Evolutionary conservation across 2,329 filamentous ascomycete genomes (phyloP).

Genomic region (Macroventuria anomochaeta): DNA sequence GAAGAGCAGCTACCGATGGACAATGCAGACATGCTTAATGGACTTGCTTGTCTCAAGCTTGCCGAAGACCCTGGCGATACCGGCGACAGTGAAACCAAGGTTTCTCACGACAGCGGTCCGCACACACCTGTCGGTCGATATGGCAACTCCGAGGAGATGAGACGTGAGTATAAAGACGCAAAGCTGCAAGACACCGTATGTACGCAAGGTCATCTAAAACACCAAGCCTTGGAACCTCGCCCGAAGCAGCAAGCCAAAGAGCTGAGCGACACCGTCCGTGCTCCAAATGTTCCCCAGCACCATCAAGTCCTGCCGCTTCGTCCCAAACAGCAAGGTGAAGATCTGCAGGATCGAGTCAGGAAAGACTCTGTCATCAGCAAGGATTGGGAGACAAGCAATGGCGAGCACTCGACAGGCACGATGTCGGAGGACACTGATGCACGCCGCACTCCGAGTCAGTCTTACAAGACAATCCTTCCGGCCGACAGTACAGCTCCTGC

Average conservation of each 20-base stretch:
- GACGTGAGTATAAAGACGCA: neutral
- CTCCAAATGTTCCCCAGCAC: neutral
- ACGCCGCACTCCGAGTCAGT: neutral
- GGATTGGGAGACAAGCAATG: constrained; percentile 1
- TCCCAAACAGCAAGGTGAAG: neutral
- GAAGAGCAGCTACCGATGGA: neutral
- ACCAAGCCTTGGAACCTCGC: neutral
- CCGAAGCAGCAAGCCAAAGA: neutral
- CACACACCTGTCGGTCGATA: neutral
- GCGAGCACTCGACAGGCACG: neutral
- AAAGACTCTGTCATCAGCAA: constrained; percentile 3
- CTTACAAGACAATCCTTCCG: neutral
- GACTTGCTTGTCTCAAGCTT: neutral
- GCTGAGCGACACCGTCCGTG: neutral
- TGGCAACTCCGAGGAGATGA: neutral
- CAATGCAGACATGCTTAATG: neutral
- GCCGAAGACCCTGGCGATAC: neutral
- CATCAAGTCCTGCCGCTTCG: constrained; percentile 4
- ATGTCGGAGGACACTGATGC: neutral
- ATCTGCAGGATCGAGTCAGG: neutral
- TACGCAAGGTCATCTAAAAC: neutral
- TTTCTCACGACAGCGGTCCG: neutral
- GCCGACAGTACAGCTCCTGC: neutral
- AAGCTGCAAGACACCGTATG: neutral
- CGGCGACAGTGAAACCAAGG: neutral